Evolutionary conservation across 257 asterid genomes (phyloP).

Genomic region (Nicotiana tomentosiformis): DNA sequence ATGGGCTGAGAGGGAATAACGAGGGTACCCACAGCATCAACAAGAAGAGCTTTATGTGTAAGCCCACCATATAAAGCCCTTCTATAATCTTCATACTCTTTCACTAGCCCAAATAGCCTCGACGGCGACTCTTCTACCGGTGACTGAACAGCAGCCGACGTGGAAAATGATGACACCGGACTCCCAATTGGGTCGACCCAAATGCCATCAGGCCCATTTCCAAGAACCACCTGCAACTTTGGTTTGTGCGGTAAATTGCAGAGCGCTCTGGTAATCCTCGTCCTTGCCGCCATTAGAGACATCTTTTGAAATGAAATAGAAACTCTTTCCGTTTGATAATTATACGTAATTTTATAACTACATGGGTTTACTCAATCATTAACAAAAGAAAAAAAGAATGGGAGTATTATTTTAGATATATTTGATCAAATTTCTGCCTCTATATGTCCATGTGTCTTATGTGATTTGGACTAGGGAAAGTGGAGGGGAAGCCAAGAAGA

Average conservation of each 20-base stretch:
- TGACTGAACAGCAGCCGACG: constrained; percentile 13
- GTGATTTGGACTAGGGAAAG: background rate
- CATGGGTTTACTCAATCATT: background rate
- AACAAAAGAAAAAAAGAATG: background rate
- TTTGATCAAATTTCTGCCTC: background rate
- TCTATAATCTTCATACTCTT: constrained; percentile 89
- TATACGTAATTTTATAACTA: background rate
- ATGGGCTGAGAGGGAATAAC: constrained; percentile 91
- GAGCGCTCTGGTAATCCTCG: constrained; percentile 4
- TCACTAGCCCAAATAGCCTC: constrained; percentile 43
- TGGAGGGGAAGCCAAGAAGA: background rate
- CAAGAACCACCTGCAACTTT: constrained; percentile 1
- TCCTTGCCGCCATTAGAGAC: constrained; percentile 14
- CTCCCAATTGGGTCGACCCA: background rate
- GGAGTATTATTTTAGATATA: background rate
- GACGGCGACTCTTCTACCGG: constrained; percentile 14
- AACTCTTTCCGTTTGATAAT: background rate
- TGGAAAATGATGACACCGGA: constrained; percentile 8
- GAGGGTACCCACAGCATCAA: constrained; percentile 97
- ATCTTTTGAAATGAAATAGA: background rate
- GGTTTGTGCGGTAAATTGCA: background rate
- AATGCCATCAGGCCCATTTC: background rate
- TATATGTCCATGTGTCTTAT: background rate
- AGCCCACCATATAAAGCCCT: constrained; percentile 80
- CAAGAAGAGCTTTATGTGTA: constrained; percentile 89